Evolutionary conservation across 495 filamentous ascomycete genomes (phyloP), one percentile per base, ranked within the genome.

Genomic region (Trypethelium eluteriae): DNA sequence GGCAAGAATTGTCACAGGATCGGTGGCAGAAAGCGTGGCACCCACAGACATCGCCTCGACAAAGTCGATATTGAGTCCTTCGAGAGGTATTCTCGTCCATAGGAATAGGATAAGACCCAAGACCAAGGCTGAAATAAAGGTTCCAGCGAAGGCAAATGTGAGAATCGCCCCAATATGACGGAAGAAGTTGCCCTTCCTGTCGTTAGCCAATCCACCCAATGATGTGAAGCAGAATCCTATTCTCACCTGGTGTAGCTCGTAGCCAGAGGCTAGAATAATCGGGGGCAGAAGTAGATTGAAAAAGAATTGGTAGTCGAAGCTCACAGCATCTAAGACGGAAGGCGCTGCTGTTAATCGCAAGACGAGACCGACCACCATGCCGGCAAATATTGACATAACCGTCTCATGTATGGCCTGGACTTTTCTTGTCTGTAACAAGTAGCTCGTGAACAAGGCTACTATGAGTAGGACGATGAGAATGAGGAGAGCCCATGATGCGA

Each of bases 361-460:
- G 70, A 97, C 86, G 70, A 98, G 80, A 1, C 94, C 94, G 62
- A 98, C 90, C 64, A 92, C 88, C 94, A 98, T 98, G 64, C 94
- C 93, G 64, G 91, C 95, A 82, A 98, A 97, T 72, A 98, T 98
- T 35, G 93, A 96, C 41, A 98, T 84, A 64, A 98, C 95, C 11
- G 94, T 98, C 78, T 98, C 94, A 77, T 98, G 94, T 35, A 98
- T 89, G 61, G 94, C 94, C 74, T 96, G 93, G 67, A 98, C 92
- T 77, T 92, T 95, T 79, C 87, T 89, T 77, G 93, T 87, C 77
- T 98, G 93, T 50, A 98, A 84, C 69, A 93, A 87, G 78, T 98
- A 98, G 83, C 92, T 96, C 38, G 92, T 94, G 79, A 97, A 97
- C 67, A 98, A 88, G 56, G 94, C 94, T 65, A 90, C 82, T 72